Evolutionary conservation across 2,329 filamentous ascomycete genomes (phyloP).

Genomic region (Cercospora janseana): DNA sequence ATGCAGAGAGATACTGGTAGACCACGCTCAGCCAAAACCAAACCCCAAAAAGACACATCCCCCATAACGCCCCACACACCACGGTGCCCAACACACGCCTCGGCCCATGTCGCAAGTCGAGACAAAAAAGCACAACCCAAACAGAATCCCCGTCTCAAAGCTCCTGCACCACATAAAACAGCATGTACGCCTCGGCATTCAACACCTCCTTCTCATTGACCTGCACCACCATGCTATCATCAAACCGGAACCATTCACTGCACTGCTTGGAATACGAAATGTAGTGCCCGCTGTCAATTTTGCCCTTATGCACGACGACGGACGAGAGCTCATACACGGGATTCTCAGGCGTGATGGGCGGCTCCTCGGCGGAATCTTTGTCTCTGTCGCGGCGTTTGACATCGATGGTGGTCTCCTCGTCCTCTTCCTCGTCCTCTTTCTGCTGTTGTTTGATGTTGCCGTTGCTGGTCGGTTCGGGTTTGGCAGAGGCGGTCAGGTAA

Average conservation of each 20-base stretch:
- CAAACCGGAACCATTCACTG: constrained; percentile 91
- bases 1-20: too few species aligned
- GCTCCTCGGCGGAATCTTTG: constrained; percentile 20
- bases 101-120: neutral
- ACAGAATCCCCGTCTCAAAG: constrained; percentile 10
- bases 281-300: constrained; percentile 90
- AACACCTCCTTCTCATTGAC: constrained; percentile 83
- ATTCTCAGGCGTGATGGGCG: constrained; percentile 33
- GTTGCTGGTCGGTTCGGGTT: constrained; percentile 13
- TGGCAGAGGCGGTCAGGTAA: constrained; percentile 62
- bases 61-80: too few species aligned
- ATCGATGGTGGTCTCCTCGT: constrained; percentile 23
- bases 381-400: constrained; percentile 19
- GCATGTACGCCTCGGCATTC: constrained; percentile 78
- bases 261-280: constrained; percentile 83
- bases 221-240: constrained; percentile 87
- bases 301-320: constrained; percentile 89
- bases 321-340: constrained; percentile 84
- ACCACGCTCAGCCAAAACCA: too few species aligned
- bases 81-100: too few species aligned
- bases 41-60: too few species aligned
- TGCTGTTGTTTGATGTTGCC: constrained; percentile 42
- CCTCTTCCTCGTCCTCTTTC: constrained; percentile 19
- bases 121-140: neutral
- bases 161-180: constrained; percentile 65